Conservation (phyloP, 2,329 filamentous ascomycete genomes). For the Drechslerella dactyloides region DNA sequence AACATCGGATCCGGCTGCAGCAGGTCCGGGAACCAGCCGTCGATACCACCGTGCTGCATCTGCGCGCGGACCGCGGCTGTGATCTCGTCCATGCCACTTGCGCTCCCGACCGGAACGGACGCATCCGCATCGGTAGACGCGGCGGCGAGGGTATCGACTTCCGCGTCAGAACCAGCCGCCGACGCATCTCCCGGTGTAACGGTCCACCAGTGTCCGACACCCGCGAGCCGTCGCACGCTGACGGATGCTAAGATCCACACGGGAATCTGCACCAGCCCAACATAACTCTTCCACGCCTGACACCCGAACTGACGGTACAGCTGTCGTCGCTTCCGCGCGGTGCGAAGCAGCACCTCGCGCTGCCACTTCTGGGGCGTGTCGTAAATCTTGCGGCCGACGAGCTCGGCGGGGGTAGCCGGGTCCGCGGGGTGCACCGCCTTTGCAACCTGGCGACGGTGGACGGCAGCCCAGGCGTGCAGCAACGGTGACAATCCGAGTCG, state of each 20-base stretch:
- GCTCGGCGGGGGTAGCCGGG: constrained; percentile 4
- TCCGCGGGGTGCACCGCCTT: constrained; percentile 7
- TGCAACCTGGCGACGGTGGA: constrained; percentile 27
- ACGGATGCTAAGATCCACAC: constrained; percentile 53
- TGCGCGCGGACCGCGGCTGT: constrained; percentile 15
- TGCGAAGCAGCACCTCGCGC: constrained; percentile 20
- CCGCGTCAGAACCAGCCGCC: not conserved
- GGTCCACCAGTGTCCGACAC: constrained; percentile 12
- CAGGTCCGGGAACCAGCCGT: constrained; percentile 52
- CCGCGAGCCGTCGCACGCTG: constrained; percentile 49
- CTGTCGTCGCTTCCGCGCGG: constrained; percentile 47
- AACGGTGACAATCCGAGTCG: constrained; percentile 51
- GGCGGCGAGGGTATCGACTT: constrained; percentile 5
- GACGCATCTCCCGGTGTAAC: not conserved
- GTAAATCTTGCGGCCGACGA: constrained; percentile 25
- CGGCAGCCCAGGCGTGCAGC: constrained; percentile 46
- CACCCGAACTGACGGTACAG: constrained; percentile 51
- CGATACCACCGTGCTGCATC: constrained; percentile 35
- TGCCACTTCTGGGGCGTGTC: constrained; percentile 51
- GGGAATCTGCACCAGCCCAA: constrained; percentile 52
- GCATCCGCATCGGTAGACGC: not conserved
- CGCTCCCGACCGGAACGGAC: too few species aligned
- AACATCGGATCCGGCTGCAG: constrained; percentile 51
- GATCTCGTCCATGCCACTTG: not conserved
- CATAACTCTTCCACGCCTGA: constrained; percentile 53